phyloP scores from a whole-genome alignment of 805 yeast genomes.

The Phaffomyces thermotolerans region DNA sequence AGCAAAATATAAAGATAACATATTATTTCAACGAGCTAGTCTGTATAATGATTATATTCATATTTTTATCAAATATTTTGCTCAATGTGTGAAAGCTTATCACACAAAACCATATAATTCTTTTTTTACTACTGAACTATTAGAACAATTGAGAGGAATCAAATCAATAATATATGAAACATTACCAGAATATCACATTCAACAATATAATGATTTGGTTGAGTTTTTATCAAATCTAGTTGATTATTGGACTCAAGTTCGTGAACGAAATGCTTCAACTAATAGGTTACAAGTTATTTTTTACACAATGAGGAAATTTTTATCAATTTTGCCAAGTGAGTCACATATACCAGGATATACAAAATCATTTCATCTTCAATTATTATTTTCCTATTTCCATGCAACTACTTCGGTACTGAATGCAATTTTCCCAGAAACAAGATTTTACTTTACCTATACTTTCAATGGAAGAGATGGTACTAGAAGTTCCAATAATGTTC shows the following conservation, averaged over 20 bases:
- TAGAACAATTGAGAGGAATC: conserved; percentile 15
- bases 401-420: conserved; percentile 27
- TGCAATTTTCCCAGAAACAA: conserved; percentile 30
- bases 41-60: conserved; percentile 16
- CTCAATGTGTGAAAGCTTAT: conserved; percentile 27
- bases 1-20: conserved; percentile 7
- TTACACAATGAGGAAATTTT: conserved; percentile 20
- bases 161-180: conserved; percentile 14
- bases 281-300: conserved; percentile 21
- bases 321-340: conserved; percentile 17
- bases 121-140: conserved; percentile 23
- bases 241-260: conserved; percentile 13
- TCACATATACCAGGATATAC: conserved; percentile 3
- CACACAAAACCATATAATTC: conserved; percentile 27
- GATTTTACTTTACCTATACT: conserved; percentile 28
- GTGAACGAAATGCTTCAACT: conserved; percentile 5
- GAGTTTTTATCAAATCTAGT: conserved; percentile 8
- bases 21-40: conserved; percentile 14
- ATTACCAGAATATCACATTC: conserved; percentile 7
- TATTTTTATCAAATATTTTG: conserved; percentile 19
- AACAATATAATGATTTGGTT: conserved; percentile 14
- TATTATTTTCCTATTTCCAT: conserved; percentile 27
- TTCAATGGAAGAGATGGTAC: conserved; percentile 31
- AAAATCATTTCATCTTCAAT: conserved; percentile 12
- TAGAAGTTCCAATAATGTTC: conserved; percentile 17